Percentiles rank a stretch among this genome's conserved stretches.
Evolutionary conservation across 2,329 filamentous ascomycete genomes (phyloP).

Genomic region (Arachnopeziza araneosa): DNA sequence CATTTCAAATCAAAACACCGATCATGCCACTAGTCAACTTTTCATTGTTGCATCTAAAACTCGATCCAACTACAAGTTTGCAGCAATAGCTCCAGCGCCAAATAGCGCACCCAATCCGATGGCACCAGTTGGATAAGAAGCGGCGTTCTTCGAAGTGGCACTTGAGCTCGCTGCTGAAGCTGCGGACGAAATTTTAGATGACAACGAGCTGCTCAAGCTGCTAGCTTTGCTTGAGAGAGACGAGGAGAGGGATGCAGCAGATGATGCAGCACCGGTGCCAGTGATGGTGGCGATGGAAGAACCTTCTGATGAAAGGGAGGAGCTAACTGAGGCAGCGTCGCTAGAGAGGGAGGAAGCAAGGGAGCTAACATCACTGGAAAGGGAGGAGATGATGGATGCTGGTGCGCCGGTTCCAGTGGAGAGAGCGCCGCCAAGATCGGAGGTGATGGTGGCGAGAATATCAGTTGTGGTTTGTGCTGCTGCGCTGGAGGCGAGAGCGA

Average conservation of each 20-base stretch:
- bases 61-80: slow-evolving; percentile 18
- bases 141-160: not conserved
- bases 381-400: slow-evolving; percentile 8
- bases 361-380: slow-evolving; percentile 6
- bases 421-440: slow-evolving; percentile 3
- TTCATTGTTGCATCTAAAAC: not conserved
- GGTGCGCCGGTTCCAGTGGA: slow-evolving; percentile 8
- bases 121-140: slow-evolving; percentile 20
- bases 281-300: slow-evolving; percentile 7
- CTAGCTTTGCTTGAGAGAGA: not conserved
- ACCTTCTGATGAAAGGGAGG: slow-evolving; percentile 6
- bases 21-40: not conserved
- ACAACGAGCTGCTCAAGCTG: not conserved
- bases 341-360: slow-evolving; percentile 5
- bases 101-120: slow-evolving; percentile 26
- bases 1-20: not conserved
- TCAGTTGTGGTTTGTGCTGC: not conserved
- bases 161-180: not conserved
- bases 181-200: not conserved
- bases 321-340: slow-evolving; percentile 1
- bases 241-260: not conserved
- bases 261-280: slow-evolving; percentile 3
- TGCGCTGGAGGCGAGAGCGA: slow-evolving; percentile 23
- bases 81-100: slow-evolving; percentile 25
- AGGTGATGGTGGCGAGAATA: slow-evolving; percentile 3